phyloP scores from a whole-genome alignment of 768 basidiomycete species.

The Suillus subluteus region DNA sequence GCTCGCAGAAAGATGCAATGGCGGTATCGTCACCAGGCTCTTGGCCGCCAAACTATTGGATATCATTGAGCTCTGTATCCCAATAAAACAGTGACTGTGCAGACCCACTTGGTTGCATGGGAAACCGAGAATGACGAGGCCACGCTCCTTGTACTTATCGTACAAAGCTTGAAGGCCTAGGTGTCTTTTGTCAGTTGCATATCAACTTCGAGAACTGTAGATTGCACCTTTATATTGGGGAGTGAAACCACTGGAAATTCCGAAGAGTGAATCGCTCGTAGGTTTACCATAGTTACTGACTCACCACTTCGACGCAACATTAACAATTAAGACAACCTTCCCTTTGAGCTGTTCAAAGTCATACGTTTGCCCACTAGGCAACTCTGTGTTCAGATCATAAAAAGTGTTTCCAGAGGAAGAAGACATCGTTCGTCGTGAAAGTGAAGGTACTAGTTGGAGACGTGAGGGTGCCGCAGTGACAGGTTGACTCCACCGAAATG shows the following conservation, averaged over 20 bases:
- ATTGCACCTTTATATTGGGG: constrained; percentile 72
- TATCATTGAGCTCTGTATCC: background rate
- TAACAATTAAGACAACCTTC: constrained; percentile 79
- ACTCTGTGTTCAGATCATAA: constrained; percentile 69
- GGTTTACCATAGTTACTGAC: background rate
- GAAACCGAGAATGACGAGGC: constrained; percentile 83
- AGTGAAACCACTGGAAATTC: constrained; percentile 70
- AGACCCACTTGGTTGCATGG: constrained; percentile 87
- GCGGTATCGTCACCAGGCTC: constrained; percentile 83
- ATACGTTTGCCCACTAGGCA: constrained; percentile 56
- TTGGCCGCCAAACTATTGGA: constrained; percentile 74
- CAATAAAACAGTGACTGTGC: background rate
- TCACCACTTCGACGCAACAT: constrained; percentile 76
- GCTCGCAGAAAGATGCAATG: constrained; percentile 72
- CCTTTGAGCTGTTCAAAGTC: constrained; percentile 74
- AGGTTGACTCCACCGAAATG: background rate
- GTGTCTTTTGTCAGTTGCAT: background rate
- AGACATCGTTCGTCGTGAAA: constrained; percentile 26
- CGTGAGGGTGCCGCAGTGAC: background rate
- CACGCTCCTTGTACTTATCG: constrained; percentile 79
- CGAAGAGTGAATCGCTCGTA: constrained; percentile 5
- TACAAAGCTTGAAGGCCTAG: constrained; percentile 79
- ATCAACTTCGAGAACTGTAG: background rate
- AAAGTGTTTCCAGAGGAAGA: constrained; percentile 43
- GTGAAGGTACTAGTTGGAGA: background rate